Base-by-base conservation (phyloP, 192 early-diverging fungal species). In the Linnemannia exigua region DNA sequence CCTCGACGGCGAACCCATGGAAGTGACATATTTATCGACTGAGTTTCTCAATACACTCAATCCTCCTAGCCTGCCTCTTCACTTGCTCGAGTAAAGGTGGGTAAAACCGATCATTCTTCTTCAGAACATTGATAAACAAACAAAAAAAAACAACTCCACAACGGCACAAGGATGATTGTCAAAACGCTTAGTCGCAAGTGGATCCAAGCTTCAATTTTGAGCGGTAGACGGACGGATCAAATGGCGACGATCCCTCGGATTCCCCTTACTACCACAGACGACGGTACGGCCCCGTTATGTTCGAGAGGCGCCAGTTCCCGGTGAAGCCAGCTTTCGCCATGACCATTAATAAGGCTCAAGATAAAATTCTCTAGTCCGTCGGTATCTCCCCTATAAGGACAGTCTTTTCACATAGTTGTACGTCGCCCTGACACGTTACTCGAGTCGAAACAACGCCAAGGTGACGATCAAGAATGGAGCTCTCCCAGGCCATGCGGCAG, bases 281-380 rank as follows among this genome's bases (percentile, higher is more conserved):
- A 75, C 28, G 63, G 44, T 7, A 44, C 36, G 28, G 1, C 41
- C 1, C 69, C 69, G 66, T 73, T 5, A 38, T 8, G 61, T 75
- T 75, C 41, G 2, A 22, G 17, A 48, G 72, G 41, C 12, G 36
- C 12, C 80, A 88, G 47, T 80, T 88, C 35, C 74, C 70, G 5
- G 22, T 83, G 19, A 44, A 70, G 22, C 78, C 61, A 36, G 81
- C 66, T 1, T 83, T 74, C 72, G 81, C 69, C 5, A 73, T 79
- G 70, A 88, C 87, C 1, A 77, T 83, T 3, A 88, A 80, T 28
- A 88, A 88, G 47, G 0, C 70, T 7, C 87, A 79, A 51, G 81
- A 74, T 2, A 1, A 50, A 16, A 50, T 12, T 50, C 48, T 50
- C 14, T 12, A 50, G 17, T 11, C 48, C 1, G 48, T 50, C 48